Conservation (phyloP, 805 yeast genomes). For the Saccharomycopsis sp. region DNA sequence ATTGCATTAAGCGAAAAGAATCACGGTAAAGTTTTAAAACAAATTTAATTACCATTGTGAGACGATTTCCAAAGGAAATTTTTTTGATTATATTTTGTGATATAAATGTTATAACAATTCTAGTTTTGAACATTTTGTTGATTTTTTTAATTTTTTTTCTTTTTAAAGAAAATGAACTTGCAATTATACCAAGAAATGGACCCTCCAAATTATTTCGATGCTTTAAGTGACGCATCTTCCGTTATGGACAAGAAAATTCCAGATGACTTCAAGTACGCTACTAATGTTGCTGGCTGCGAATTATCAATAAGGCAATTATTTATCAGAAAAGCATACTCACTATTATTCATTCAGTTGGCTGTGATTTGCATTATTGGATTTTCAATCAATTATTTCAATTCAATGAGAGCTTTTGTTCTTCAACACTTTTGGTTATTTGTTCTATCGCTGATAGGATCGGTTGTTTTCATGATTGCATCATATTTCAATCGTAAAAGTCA, state of each 20-base stretch:
- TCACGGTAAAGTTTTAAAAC: too few species aligned
- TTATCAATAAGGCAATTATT: conserved; percentile 72
- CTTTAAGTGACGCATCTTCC: too few species aligned
- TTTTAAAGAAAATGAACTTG: too few species aligned
- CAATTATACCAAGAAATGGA: too few species aligned
- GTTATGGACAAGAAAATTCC: conserved; percentile 32
- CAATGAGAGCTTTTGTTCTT: conserved; percentile 48
- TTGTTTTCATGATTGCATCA: conserved; percentile 61
- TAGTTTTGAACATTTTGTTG: too few species aligned
- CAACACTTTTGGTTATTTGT: conserved; percentile 52
- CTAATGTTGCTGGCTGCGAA: conserved; percentile 71
- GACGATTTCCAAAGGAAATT: too few species aligned
- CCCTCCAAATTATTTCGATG: too few species aligned
- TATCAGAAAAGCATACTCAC: conserved; percentile 70
- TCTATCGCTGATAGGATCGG: conserved; percentile 49
- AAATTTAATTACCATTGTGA: too few species aligned
- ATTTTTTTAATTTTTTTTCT: too few species aligned
- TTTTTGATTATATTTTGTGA: too few species aligned
- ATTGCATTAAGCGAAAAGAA: too few species aligned
- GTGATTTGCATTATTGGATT: conserved; percentile 54
- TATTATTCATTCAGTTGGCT: conserved; percentile 57
- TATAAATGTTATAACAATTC: too few species aligned
- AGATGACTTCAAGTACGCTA: conserved; percentile 79
- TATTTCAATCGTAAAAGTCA: conserved; percentile 56
- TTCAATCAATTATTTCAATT: conserved; percentile 37